Evolutionary conservation across 1,139 yeast genomes (phyloP), one percentile per base, ranked within the genome.

Genomic region (Maudiozyma humilis): DNA sequence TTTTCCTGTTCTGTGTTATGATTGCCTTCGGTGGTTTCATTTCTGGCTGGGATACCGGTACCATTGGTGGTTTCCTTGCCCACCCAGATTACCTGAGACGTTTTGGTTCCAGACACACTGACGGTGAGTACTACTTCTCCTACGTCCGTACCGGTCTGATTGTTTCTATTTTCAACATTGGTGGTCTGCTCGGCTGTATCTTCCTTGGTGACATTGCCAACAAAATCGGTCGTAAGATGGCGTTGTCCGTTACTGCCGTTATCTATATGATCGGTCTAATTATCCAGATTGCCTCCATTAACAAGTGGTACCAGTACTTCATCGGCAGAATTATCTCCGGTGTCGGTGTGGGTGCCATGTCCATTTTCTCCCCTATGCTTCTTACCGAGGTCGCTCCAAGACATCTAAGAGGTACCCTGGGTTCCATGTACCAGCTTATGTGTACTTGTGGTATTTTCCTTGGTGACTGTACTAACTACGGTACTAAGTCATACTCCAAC

Each of bases 331-430:
- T n/a, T n/a, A n/a, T n/a, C n/a, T n/a, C n/a, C n/a, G n/a, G 38
- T 35, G 25, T 76, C 41, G 83, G 79, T 55, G 81, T 77, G 51
- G 82, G 82, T 62, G 71, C 77, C 46, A 71, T 78, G 52, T 70
- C 82, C 44, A 78, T 79, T 41, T 69, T 75, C 32, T 71, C 75
- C 49, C 84, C 85, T 45, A 70, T 77, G 64, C 76, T 76, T 64
- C 77, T 77, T 54, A 74, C 82, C 33, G 84, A 79, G 64, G 69
- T 79, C 48, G 65, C 82, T 51, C 84, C 85, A 55, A 77, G 75
- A 56, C 77, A 78, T 66, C 70, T 78, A 49, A 76, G 84, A 47
- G 50, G 50, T 47, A 43, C 50, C 17, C 38, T 42, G 10, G 50
- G 42, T 23, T 40, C 50, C n/a, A 38, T 43, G 27, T 49, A 45